Evolutionary conservation across 2,329 filamentous ascomycete species (phyloP), one percentile per base, ranked within the genome.

Genomic region (Lecanicillium sp.): DNA sequence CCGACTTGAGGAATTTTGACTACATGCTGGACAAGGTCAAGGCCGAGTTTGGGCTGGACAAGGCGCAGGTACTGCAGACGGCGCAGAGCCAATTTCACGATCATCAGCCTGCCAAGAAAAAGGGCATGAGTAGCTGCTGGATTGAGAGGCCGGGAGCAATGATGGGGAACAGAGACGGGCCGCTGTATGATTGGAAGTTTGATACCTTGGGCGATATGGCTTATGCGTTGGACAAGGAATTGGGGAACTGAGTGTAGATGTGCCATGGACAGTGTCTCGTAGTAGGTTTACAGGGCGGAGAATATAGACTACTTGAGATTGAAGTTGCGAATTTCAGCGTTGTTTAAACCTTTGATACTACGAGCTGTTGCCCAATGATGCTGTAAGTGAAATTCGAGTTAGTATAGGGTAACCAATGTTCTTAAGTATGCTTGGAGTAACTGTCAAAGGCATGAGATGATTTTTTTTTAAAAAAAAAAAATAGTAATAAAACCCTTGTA

Each of bases 11-110:
- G 37, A 85, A 86, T 45, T 87, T 87, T 42, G 67, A 75, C 40
- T 77, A 79, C 51, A 66, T 86, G 67, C 53, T 85, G 4, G 55
- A 61, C 9, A 62, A 72, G 34, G 70, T 75, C 2, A 43, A 71
- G 49, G 50, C 59, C 2, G 64, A 68, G n/a, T 76, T 83, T 48
- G 75, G 73, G 0, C 55, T 81, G 0, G 59, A 64, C 37, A 75
- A 73, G 47, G 59, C 61, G 0, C 57, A 75, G 49, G 65, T 86
- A 5, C 51, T 83, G 40, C 76, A 82, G 58, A 78, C 78, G 17
- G 82, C 82, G 11, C 79, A 85, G 59, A 82, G 78, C 46, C 68
- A 84, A 53, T 76, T 72, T 31, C 78, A 85, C 52, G 83, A 87
- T 55, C 81, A 86, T 58, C 67, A 71, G 22, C 78, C 82, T 0